phyloP scores from a whole-genome alignment of 1,139 yeast species.

The Maudiozyma humilis region DNA sequence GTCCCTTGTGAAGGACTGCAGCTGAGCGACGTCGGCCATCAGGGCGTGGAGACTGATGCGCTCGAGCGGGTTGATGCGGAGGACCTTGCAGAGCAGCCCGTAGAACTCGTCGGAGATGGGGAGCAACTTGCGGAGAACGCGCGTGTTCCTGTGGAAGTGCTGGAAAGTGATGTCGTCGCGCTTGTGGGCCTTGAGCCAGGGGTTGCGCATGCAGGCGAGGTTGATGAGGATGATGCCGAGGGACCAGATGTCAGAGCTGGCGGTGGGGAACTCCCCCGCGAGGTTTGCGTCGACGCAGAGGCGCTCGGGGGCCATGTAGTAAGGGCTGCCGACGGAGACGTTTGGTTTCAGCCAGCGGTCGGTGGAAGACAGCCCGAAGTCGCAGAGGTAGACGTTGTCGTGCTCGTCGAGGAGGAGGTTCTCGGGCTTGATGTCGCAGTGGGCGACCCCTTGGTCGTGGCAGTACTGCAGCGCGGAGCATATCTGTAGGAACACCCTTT shows the following conservation, averaged over 20 bases:
- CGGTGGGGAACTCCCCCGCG: conserved; percentile 45
- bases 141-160: conserved; percentile 43
- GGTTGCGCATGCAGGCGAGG: conserved; percentile 75
- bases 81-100: conserved; percentile 44
- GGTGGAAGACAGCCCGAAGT: conserved; percentile 76
- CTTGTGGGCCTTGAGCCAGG: conserved; percentile 79
- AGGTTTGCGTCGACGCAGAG: conserved; percentile 25
- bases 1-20: conserved; percentile 33
- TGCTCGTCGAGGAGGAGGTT: conserved; percentile 65
- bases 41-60: conserved; percentile 50
- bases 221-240: conserved; percentile 75
- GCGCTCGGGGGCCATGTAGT: conserved; percentile 92
- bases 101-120: conserved; percentile 43
- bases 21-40: conserved; percentile 28
- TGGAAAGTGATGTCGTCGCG: conserved; percentile 49
- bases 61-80: conserved; percentile 55
- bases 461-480: conserved; percentile 68
- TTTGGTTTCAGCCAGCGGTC: conserved; percentile 54
- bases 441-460: conserved; percentile 60
- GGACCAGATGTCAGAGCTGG: conserved; percentile 84
- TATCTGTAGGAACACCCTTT: conserved; percentile 66
- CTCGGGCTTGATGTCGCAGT: conserved; percentile 90
- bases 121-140: conserved; percentile 48
- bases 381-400: conserved; percentile 57
- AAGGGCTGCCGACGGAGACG: conserved; percentile 79